Evolutionary conservation across 495 filamentous ascomycete species (phyloP).

Genomic region (Pyrenula aspistea): DNA sequence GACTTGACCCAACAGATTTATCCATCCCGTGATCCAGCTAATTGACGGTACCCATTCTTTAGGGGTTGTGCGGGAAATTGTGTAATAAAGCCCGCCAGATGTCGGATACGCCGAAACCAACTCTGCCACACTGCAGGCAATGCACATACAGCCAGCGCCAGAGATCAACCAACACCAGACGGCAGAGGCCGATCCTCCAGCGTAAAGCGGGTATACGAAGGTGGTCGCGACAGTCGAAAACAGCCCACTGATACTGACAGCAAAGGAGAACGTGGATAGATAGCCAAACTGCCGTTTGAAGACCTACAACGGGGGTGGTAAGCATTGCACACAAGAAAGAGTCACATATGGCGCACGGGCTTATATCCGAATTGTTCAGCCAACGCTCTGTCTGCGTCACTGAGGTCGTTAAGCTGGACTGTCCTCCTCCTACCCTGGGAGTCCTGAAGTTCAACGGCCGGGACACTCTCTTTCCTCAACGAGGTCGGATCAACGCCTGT

Average conservation of each 20-base stretch:
- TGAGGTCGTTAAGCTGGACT: slow-evolving; percentile 9
- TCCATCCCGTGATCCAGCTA: slow-evolving; percentile 44
- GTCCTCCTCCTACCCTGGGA: slow-evolving; percentile 1
- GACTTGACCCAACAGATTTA: slow-evolving; percentile 56
- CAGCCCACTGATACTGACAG: slow-evolving; percentile 47
- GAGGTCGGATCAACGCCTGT: not conserved
- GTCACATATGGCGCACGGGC: slow-evolving; percentile 8
- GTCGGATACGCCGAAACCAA: slow-evolving; percentile 42
- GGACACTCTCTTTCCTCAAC: not conserved
- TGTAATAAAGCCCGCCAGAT: slow-evolving; percentile 38
- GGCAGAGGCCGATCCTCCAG: slow-evolving; percentile 45
- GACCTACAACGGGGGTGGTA: not conserved
- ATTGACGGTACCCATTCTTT: slow-evolving; percentile 26
- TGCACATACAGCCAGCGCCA: slow-evolving; percentile 50
- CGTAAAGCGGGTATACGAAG: slow-evolving; percentile 45
- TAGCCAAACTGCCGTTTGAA: slow-evolving; percentile 42
- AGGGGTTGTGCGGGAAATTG: slow-evolving; percentile 27
- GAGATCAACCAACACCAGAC: slow-evolving; percentile 57
- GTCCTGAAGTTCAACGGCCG: slow-evolving; percentile 8
- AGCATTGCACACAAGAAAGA: not conserved
- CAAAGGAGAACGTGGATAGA: slow-evolving; percentile 51
- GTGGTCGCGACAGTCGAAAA: slow-evolving; percentile 51
- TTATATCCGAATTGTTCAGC: slow-evolving; percentile 19
- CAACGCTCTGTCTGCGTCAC: slow-evolving; percentile 11
- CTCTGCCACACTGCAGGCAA: slow-evolving; percentile 44